Base-by-base conservation (phyloP, 1,284 basidiomycete species). In the Boletellus sp. region DNA sequence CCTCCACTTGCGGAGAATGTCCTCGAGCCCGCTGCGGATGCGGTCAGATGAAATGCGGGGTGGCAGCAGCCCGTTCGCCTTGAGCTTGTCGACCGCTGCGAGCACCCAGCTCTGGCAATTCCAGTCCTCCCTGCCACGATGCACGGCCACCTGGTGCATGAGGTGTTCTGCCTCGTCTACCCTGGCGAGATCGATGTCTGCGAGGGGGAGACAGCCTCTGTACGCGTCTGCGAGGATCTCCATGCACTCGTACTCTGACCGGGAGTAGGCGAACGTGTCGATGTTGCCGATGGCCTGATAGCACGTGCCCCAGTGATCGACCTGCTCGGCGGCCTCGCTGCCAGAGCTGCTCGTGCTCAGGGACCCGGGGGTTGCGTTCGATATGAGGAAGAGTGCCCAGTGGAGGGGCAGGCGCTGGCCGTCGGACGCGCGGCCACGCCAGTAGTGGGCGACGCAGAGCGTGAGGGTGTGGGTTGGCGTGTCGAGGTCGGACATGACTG, bases 71-170 rank as follows among this genome's bases (percentile, higher is more conserved):
- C 39, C 51, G 8, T 52, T 51, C 11, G 39, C 43, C 46, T 45
- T 62, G 51, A 68, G 56, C 41, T 50, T 55, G 37, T 67, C 67
- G 1, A 66, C 53, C 6, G 60, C 58, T 5, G 48, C 51, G 26
- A 64, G 60, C 7, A 69, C 66, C 66, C 67, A 68, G 38, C 16
- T 67, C 48, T 66, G 64, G 32, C 62, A 66, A 7, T 68, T 68
- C 67, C 67, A 66, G 39, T 67, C 62, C 53, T 67, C 64, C 36
- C 47, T 66, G 48, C 54, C 60, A 15, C 58, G 58, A 47, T 59
- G 55, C 13, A 68, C 44, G 44, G 21, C 26, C 3, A 68, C 60
- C 47, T 65, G 67, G 39, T 52, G 51, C 50, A 67, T 55, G 43
- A 68, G 40, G 16, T 6, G 37, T 47, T 63, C 56, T 4, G 44